A percentile compares a stretch with the other conserved stretches of the same genome.
Evolutionary conservation across 2,329 filamentous ascomycete genomes (phyloP).

Genomic region (Colletotrichum caudatum): DNA sequence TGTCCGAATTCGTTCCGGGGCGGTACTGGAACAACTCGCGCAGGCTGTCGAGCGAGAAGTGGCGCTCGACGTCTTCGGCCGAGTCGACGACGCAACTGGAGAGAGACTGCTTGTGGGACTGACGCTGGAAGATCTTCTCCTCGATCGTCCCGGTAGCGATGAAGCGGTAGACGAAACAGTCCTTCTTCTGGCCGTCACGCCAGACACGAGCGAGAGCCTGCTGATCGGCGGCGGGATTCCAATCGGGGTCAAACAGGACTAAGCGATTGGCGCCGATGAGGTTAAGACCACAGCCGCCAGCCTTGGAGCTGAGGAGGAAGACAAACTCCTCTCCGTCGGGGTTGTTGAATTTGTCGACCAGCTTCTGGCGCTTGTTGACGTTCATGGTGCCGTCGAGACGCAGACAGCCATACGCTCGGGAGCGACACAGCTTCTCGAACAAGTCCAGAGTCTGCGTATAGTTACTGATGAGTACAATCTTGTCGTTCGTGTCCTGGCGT

Average conservation of each 20-base stretch:
- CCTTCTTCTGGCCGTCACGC: conserved; percentile 99
- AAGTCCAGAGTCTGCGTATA: conserved; percentile 97
- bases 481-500: conserved; percentile 95
- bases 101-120: conserved; percentile 96
- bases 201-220: conserved; percentile 97
- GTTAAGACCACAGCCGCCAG: conserved; percentile 95
- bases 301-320: conserved; percentile 96
- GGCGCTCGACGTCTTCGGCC: conserved; percentile 95
- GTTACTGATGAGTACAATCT: conserved; percentile 98
- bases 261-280: conserved; percentile 94
- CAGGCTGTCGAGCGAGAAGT: conserved; percentile 92
- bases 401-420: conserved; percentile 84
- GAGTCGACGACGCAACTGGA: conserved; percentile 97
- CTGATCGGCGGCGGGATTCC: conserved; percentile 98
- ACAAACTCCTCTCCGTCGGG: conserved; percentile 91
- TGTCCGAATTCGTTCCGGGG: conserved; percentile 86
- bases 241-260: conserved; percentile 95
- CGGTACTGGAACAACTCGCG: conserved; percentile 96
- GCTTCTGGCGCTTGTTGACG: conserved; percentile 94
- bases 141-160: conserved; percentile 98
- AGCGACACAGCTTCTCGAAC: conserved; percentile 90
- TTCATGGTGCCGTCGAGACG: conserved; percentile 98
- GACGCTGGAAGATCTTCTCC: conserved; percentile 98
- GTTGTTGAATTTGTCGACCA: conserved; percentile 98
- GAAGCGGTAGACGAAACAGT: conserved; percentile 99